Base-by-base conservation (phyloP, 768 basidiomycete species). In the Sarcomyxa edulis region DNA sequence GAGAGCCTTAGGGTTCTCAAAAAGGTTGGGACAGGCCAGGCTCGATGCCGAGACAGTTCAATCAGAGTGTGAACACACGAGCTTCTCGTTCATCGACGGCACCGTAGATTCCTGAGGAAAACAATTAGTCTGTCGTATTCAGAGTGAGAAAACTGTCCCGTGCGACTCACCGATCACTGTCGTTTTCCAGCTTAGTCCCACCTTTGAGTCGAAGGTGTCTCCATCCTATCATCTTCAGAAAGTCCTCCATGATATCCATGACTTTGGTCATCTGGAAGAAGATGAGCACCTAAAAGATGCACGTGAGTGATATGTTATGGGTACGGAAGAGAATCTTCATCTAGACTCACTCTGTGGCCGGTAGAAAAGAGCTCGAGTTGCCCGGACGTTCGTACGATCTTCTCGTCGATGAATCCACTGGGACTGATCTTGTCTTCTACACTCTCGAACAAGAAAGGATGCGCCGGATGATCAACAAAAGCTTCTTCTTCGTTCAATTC, bases 261-360 rank as follows among this genome's bases (percentile, higher is more conserved):
- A 97, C 91, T 54, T 92, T 89, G 11, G 94, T 97, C 96, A 98
- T 97, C 64, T 99, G 96, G 82, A 98, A 98, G 79, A 99, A 98
- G 51, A 99, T 97, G 40, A 99, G 79, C 32, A 95, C 90, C 87
- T 92, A 47, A 0, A 40, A 19, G 32, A 22, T 34, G 30, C 35
- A 44, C 29, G 37, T 29, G 14, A 28, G 37, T 39, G 37, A 6
- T 32, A 42, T 35, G 18, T 32, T n/a, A n/a, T n/a, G n/a, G 36
- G 15, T 32, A 25, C 28, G 11, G 25, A 14, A n/a, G n/a, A n/a
- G n/a, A n/a, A n/a, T n/a, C 10, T 29, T 28, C 31, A 29, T 15
- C 37, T 44, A 8, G 24, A 48, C 76, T 32, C 53, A 89, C 90
- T 55, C 94, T 81, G 66, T 98, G 96, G 4, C 84, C 87, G 5